A percentile compares a stretch with the other conserved stretches of the same genome.
These are phyloP conservation scores for Helotiales sp. DNA, from an alignment of 2,329 filamentous ascomycete species.

Conservation along the genomic window DNA sequence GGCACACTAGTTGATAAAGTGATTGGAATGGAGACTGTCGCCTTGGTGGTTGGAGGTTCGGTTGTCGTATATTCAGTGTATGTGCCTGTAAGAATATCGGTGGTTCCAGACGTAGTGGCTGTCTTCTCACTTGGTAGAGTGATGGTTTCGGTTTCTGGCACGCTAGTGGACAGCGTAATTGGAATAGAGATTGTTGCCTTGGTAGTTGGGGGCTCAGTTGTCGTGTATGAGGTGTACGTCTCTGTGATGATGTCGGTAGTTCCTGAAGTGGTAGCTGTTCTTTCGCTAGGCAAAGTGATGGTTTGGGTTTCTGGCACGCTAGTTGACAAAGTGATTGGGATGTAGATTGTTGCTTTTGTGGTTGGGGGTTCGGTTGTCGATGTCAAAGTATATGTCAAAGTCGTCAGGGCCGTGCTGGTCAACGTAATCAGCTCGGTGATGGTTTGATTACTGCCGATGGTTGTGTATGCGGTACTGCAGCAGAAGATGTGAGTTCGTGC, in stretches of 20 bases:
- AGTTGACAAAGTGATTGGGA: constrained; percentile 26
- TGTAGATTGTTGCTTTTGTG: constrained; percentile 22
- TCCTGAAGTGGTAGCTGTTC: constrained; percentile 21
- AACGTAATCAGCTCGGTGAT: background rate
- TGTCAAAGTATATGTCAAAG: background rate
- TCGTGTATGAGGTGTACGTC: constrained; percentile 7
- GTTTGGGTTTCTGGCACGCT: constrained; percentile 21
- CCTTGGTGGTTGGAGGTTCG: constrained; percentile 27
- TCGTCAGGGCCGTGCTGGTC: background rate
- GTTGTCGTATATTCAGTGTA: constrained; percentile 27
- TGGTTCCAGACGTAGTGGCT: constrained; percentile 47
- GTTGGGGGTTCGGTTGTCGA: background rate
- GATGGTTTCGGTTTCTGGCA: too few relatives aligned
- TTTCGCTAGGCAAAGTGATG: constrained; percentile 27
- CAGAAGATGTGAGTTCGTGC: background rate
- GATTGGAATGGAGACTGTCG: constrained; percentile 25
- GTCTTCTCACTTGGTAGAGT: too few relatives aligned
- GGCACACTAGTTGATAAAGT: constrained; percentile 25
- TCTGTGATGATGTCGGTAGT: constrained; percentile 14
- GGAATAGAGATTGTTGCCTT: too few relatives aligned
- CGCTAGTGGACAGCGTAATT: too few relatives aligned
- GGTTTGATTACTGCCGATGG: background rate
- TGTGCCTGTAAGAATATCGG: constrained; percentile 41
- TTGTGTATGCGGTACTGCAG: constrained; percentile 3
- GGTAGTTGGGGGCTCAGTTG: constrained; percentile 36